These are phyloP conservation scores for Tulasnella sp. DNA, from an alignment of 768 basidiomycete genomes.

Conservation along the genomic window DNA sequence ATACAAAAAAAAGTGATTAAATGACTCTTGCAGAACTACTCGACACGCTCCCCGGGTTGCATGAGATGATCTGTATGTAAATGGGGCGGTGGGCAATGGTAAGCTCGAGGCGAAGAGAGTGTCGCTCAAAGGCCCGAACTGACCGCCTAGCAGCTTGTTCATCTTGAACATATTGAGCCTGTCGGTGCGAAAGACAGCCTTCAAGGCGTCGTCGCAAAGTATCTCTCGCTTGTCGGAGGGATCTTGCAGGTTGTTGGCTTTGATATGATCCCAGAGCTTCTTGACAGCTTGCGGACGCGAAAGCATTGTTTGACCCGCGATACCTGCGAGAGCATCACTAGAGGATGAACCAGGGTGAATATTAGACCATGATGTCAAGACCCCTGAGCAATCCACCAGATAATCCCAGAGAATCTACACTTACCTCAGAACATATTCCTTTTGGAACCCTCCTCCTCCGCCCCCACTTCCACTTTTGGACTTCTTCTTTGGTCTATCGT, in stretches of 20 bases:
- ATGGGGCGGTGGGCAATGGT: too few relatives aligned
- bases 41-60: too few relatives aligned
- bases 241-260: conserved; percentile 70
- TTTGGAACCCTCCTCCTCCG: conserved; percentile 42
- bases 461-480: conserved; percentile 60
- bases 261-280: conserved; percentile 83
- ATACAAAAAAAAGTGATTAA: too few relatives aligned
- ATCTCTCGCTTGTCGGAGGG: conserved; percentile 76
- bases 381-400: background rate
- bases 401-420: conserved; percentile 15
- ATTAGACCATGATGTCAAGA: background rate
- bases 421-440: conserved; percentile 66
- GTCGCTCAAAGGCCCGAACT: conserved; percentile 19
- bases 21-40: too few relatives aligned
- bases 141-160: conserved; percentile 84
- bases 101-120: too few relatives aligned
- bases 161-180: conserved; percentile 84
- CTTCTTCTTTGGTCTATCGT: conserved; percentile 38
- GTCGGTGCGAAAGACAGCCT: conserved; percentile 66
- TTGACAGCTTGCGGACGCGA: conserved; percentile 89
- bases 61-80: too few relatives aligned
- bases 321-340: conserved; percentile 62
- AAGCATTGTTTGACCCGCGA: conserved; percentile 56
- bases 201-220: conserved; percentile 62
- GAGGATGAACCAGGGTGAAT: background rate